Conservation (phyloP, 129 eudicot species). For the Pulicaria dysenterica region DNA sequence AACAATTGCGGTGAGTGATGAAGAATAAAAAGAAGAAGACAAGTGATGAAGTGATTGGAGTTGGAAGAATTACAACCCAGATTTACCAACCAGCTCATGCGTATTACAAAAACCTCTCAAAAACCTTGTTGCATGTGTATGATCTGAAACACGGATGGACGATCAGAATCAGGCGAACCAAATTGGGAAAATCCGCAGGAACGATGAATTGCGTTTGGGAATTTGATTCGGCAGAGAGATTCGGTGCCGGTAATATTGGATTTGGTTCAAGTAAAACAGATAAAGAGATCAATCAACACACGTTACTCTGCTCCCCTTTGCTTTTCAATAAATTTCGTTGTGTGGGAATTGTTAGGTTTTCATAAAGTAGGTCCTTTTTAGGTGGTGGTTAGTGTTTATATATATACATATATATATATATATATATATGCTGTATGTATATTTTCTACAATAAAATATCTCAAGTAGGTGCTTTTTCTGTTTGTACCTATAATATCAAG, state of each 20-base stretch:
- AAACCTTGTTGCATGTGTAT: conserved; percentile 20
- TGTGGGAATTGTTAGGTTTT: conserved; percentile 37
- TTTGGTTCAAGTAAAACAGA: neutral
- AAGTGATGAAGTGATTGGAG: conserved; percentile 66
- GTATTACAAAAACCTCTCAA: conserved; percentile 41
- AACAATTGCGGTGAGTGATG: conserved; percentile 54
- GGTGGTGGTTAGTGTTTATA: conserved; percentile 1
- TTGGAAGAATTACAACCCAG: conserved; percentile 59
- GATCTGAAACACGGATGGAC: conserved; percentile 18
- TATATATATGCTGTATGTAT: no score
- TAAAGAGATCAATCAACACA: conserved; percentile 32
- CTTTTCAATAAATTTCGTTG: conserved; percentile 8
- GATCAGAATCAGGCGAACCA: conserved; percentile 12
- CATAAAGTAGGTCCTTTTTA: conserved; percentile 28
- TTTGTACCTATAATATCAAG: no score
- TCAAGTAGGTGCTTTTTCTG: no score
- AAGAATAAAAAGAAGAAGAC: conserved; percentile 43
- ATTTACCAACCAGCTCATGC: conserved; percentile 86
- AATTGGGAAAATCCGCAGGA: conserved; percentile 16
- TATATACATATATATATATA: neutral
- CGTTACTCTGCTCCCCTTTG: conserved; percentile 38
- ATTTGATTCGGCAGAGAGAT: conserved; percentile 19
- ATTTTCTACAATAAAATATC: no score
- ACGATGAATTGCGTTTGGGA: conserved; percentile 15
- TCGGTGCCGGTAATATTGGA: conserved; percentile 7